Conservation (phyloP, 345 rosid species). For the Hirschfeldia incana region DNA sequence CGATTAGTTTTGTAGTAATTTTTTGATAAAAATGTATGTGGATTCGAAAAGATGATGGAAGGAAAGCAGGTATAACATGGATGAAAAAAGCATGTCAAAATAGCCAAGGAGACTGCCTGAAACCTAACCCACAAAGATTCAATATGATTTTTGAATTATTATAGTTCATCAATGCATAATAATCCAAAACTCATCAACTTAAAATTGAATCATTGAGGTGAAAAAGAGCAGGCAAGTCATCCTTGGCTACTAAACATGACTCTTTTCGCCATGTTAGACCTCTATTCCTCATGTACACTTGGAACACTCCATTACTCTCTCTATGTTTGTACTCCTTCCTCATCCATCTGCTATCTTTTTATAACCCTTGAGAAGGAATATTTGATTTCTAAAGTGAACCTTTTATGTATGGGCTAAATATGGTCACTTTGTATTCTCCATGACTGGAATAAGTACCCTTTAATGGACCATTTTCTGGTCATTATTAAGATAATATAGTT, state of each 20-base stretch:
- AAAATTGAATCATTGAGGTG: constrained; percentile 20
- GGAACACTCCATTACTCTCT: constrained; percentile 4
- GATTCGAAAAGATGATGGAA: neutral
- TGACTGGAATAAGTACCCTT: constrained; percentile 22
- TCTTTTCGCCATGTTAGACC: constrained; percentile 32
- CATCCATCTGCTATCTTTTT: constrained; percentile 17
- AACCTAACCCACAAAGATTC: constrained; percentile 32
- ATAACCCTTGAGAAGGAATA: constrained; percentile 31
- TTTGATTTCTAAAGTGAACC: constrained; percentile 4
- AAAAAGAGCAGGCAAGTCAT: constrained; percentile 41
- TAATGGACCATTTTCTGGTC: constrained; percentile 17
- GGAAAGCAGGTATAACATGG: constrained; percentile 27
- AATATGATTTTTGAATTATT: constrained; percentile 21
- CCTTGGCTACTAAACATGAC: constrained; percentile 41
- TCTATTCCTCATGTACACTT: constrained; percentile 7
- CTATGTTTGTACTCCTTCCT: neutral
- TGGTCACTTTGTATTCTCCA: constrained; percentile 30
- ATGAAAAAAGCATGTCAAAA: constrained; percentile 25
- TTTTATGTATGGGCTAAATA: constrained; percentile 29
- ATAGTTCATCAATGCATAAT: constrained; percentile 16
- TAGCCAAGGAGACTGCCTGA: constrained; percentile 44
- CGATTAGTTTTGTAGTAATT: neutral
- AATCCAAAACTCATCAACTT: neutral
- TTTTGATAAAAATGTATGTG: neutral
- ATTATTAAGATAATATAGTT: neutral